These are phyloP conservation scores for Astragalus glycyphyllos DNA, from an alignment of 306 rosid species.

Conservation along the genomic window DNA sequence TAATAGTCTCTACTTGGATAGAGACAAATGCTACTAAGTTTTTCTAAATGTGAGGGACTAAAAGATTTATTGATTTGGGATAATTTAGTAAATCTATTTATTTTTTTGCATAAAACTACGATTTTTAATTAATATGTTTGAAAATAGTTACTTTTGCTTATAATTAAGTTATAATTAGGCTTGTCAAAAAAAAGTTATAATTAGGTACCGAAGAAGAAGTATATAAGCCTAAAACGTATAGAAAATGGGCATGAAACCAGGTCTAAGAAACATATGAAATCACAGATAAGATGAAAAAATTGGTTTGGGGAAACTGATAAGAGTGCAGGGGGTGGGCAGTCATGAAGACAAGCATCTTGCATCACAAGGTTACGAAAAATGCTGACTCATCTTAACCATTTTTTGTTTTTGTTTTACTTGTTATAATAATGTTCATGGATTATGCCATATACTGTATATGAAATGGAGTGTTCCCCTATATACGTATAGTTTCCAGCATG, in stretches of 20 bases:
- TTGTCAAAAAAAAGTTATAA: no score
- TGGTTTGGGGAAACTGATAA: conserved; percentile 18
- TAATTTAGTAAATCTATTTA: no score
- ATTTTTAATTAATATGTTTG: no score
- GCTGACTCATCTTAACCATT: conserved; percentile 48
- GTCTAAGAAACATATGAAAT: not conserved
- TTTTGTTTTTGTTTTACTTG: conserved; percentile 43
- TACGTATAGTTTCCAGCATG: conserved; percentile 50
- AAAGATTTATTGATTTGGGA: no score
- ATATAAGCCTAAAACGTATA: no score
- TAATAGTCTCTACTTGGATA: no score
- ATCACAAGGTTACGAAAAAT: conserved; percentile 34
- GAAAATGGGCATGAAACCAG: not conserved
- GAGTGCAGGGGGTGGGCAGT: conserved; percentile 32
- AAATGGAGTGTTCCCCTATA: conserved; percentile 49
- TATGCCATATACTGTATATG: conserved; percentile 38
- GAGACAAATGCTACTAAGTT: no score
- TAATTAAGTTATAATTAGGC: no score
- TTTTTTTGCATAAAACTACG: no score
- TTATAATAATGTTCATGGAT: conserved; percentile 40
- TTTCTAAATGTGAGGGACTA: no score
- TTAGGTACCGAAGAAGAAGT: no score
- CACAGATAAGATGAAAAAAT: conserved; percentile 7
- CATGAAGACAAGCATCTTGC: conserved; percentile 45
- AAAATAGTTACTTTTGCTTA: no score